Evolutionary conservation across 2,329 filamentous ascomycete genomes (phyloP), one percentile per base, ranked within the genome.

Genomic region (Phyllosticta citriasiana): DNA sequence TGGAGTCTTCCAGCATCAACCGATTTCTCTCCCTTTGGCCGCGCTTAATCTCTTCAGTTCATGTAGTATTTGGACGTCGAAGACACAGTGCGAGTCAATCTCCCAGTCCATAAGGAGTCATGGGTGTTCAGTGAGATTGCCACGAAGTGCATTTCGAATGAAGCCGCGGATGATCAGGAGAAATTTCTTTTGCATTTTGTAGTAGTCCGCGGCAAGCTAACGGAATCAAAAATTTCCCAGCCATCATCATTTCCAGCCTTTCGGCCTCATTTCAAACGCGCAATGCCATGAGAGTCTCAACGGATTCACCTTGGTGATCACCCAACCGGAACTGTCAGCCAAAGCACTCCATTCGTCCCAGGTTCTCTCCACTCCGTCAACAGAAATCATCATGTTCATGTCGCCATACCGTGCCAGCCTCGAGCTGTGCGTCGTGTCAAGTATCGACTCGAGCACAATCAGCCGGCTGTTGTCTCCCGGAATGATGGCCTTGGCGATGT

Each of bases 371-470:
- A 67, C 59, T 14, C 74, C 74, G 22, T 57, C 50, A 3, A 63
- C 65, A 4, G 67, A 68, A 60, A 73, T 67, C 74, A 77, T 74
- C 75, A 78, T 78, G 55, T 71, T 74, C 19, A 79, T 65, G 63
- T 79, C 76, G 1, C 67, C 77, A 59, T 76, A 78, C 30, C 71
- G 58, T 4, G 68, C 67, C 14, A 79, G 63, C 7, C 73, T 62
- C 1, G 64, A 64, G 8, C 60, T 69, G 5, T 67, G 65, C 0
- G 72, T 69, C 56, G 74, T 70, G 1, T 57, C 52, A 24, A 78
- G 64, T 1, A 78, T 63, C 0, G 73, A 70, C 61, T 79, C 75
- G 3, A 78, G 51, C 3, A 78, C 65, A 2, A 78, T 63, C 8
- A 78, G 62, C 2, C 76, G 66, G 50, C 67, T 69, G 8, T 62